Base-by-base conservation (phyloP, 2,329 filamentous ascomycete species). In the Plectosphaerella cucumerina region DNA sequence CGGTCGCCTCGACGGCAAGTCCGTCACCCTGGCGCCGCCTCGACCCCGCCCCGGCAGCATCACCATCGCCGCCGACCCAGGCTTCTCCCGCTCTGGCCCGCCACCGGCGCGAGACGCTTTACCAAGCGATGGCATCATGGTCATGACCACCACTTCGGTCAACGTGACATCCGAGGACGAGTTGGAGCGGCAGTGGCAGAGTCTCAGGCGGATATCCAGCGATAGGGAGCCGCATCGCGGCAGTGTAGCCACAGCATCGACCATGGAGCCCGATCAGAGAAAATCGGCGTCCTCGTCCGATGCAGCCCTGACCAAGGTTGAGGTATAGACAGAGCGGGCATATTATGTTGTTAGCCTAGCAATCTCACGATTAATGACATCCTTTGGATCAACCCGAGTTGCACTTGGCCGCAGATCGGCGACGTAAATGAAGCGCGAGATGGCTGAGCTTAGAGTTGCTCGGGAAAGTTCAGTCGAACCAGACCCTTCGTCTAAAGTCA, bases 81-180 rank as follows among this genome's bases (percentile, higher is more conserved):
- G 39, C 5, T 18, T 17, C 39, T 17, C 18, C 10, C n/a, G 39
- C n/a, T 31, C 26, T 11, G 26, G 26, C 3, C 26, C 26, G 12
- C 26, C 26, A 31, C 12, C 26, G 26, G 26, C 12, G 12, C 26
- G 26, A 2, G 26, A 31, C 26, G 12, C 26, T 31, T 11, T 31
- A 8, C 39, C 39, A 6, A 20, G 17, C 22, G 47, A 48, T 35
- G 35, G 35, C 35, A 42, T 48, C n/a, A 22, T 42, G n/a, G 35
- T 48, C n/a, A 42, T 48, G 47, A 42, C 26, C 15, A 48, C 47
- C 15, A 48, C 47, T 3, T 35, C 37, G 35, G 47, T 48, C n/a
- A 42, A 42, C 6, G 37, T 48, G 17, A 37, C 37, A 22, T 21
- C 22, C 15, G 47, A 42, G 5, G 6, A 41, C 10, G 47, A 48